Conservation (phyloP, 768 basidiomycete genomes). For the Podaxis sp. region DNA sequence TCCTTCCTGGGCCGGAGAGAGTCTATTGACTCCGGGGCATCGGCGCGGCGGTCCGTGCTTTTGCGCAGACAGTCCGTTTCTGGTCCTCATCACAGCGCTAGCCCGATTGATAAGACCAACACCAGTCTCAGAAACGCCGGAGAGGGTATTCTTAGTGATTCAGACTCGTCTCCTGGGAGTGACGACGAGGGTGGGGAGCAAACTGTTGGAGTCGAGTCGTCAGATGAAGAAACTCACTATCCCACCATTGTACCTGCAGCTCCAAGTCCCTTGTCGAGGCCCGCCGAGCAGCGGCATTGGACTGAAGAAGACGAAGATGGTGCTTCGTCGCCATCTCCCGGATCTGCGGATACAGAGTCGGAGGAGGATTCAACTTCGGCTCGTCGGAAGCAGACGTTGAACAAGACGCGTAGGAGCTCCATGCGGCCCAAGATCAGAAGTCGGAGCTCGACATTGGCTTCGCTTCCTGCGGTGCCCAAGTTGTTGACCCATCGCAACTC, state of each 20-base stretch:
- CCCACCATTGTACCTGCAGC: neutral
- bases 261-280: slow-evolving; percentile 67
- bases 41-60: slow-evolving; percentile 34
- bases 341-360: slow-evolving; percentile 65
- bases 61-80: slow-evolving; percentile 48
- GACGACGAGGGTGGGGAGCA: slow-evolving; percentile 30
- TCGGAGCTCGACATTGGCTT: slow-evolving; percentile 68
- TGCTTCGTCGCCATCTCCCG: slow-evolving; percentile 59
- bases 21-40: slow-evolving; percentile 31
- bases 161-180: slow-evolving; percentile 57
- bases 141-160: slow-evolving; percentile 77
- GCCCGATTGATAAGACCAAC: slow-evolving; percentile 37
- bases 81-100: slow-evolving; percentile 31
- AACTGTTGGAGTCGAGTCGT: slow-evolving; percentile 28
- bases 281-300: slow-evolving; percentile 56
- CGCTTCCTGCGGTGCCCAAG: slow-evolving; percentile 42
- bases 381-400: slow-evolving; percentile 29
- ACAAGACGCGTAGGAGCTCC: slow-evolving; percentile 30
- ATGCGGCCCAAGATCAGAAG: slow-evolving; percentile 45
- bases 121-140: slow-evolving; percentile 63
- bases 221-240: slow-evolving; percentile 33
- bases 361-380: slow-evolving; percentile 32
- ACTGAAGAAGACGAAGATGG: slow-evolving; percentile 50
- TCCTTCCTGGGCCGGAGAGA: slow-evolving; percentile 40
- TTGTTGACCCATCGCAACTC: slow-evolving; percentile 51